Conservation (phyloP, 2,329 filamentous ascomycete species). For the Pochonia chlamydosporia region DNA sequence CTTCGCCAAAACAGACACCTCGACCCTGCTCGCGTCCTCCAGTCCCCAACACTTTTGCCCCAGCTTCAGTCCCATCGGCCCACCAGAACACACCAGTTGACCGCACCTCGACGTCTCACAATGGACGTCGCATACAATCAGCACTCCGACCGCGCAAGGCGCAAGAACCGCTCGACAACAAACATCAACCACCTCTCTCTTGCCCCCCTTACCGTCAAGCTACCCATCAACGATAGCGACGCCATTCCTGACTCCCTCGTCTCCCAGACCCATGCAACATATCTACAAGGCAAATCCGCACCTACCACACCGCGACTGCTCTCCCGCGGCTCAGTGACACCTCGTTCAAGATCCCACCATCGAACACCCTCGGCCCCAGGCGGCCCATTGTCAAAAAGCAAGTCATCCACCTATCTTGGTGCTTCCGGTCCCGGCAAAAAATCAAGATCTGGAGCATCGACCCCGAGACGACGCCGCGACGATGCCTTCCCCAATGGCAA, state of each 20-base stretch:
- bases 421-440: conserved; percentile 15
- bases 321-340: conserved; percentile 46
- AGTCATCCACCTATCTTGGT: conserved; percentile 53
- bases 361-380: conserved; percentile 32
- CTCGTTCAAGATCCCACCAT: conserved; percentile 39
- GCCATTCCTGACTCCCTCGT: conserved; percentile 32
- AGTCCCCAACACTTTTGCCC: background rate
- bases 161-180: conserved; percentile 52
- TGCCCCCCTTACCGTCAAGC: conserved; percentile 57
- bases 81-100: too few species aligned
- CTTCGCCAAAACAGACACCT: too few species aligned
- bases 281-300: conserved; percentile 56
- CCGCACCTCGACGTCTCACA: too few species aligned
- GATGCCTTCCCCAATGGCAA: conserved; percentile 26
- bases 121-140: conserved; percentile 59
- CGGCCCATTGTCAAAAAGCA: conserved; percentile 49
- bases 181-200: conserved; percentile 57
- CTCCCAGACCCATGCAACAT: conserved; percentile 37
- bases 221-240: conserved; percentile 51
- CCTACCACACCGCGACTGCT: conserved; percentile 60
- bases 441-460: conserved; percentile 23
- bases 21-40: too few species aligned
- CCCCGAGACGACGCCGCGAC: conserved; percentile 29
- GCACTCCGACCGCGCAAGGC: conserved; percentile 50
- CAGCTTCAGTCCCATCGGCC: background rate